Percentiles rank a stretch among this genome's conserved stretches.
phyloP scores from a whole-genome alignment of 306 rosid genomes.

The Malus asiatica region DNA sequence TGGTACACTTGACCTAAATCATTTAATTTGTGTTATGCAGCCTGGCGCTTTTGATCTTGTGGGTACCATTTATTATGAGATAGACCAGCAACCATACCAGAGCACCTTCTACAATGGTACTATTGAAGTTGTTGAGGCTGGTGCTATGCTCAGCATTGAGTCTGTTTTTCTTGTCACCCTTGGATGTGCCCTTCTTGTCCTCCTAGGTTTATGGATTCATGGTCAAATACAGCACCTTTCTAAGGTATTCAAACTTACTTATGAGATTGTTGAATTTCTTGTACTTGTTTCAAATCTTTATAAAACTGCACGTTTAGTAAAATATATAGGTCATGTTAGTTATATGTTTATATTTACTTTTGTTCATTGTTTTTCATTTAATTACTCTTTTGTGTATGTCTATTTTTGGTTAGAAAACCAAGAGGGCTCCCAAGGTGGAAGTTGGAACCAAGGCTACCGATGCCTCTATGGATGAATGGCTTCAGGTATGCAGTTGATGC shows the following conservation, averaged over 20 bases:
- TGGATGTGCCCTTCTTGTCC: constrained; percentile 65
- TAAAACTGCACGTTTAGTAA: neutral
- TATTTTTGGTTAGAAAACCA: constrained; percentile 58
- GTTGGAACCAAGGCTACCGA: constrained; percentile 76
- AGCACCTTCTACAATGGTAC: constrained; percentile 84
- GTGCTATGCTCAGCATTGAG: constrained; percentile 62
- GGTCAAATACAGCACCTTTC: constrained; percentile 78
- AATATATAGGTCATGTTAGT: neutral
- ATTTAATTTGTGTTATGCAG: constrained; percentile 38
- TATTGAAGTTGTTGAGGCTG: constrained; percentile 73
- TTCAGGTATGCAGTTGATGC: constrained; percentile 52
- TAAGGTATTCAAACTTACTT: constrained; percentile 44
- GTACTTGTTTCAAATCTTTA: neutral
- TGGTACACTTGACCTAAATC: neutral
- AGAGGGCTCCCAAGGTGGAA: constrained; percentile 87
- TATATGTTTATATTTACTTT: neutral
- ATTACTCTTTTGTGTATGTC: constrained; percentile 3
- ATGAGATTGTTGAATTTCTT: neutral
- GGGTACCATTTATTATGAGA: constrained; percentile 68
- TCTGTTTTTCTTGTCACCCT: constrained; percentile 80
- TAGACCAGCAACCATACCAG: constrained; percentile 68
- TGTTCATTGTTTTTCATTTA: constrained; percentile 3
- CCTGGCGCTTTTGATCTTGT: constrained; percentile 90
- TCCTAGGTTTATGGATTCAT: constrained; percentile 65
- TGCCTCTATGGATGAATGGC: constrained; percentile 88